Evolutionary conservation across 1,139 yeast genomes (phyloP), one percentile per base, ranked within the genome.

Genomic region (Trichomonascaceae sp.): DNA sequence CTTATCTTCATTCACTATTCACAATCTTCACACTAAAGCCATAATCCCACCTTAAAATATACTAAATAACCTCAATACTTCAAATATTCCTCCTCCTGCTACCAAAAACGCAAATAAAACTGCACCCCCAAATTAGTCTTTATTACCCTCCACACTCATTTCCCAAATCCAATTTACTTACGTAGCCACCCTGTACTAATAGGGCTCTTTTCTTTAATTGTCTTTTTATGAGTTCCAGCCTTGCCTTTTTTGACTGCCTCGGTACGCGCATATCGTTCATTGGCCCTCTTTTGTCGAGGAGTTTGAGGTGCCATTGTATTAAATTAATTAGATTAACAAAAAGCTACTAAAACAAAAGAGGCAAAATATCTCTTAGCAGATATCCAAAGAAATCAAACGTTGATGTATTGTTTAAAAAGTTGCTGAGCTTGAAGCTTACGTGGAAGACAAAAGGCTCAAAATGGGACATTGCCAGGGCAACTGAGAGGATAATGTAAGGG

Each of bases 251-350:
- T 80, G 57, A 79, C 77, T 65, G 83, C 86, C 62, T 85, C 83
- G 64, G 77, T 79, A 70, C 84, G 87, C 64, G 87, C 89, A 70
- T 84, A 91, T 69, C 83, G 87, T 64, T 81, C 80, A 71, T 90
- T 91, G 22, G 96, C 96, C 57, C 80, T 76, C 74, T 91, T 85
- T 74, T 90, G 96, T 65, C 80, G 83, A 55, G 93, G 91, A 30
- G 95, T 85, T 77, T 87, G 96, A 46, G 66, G 65, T 49, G 61
- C 60, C 60, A 59, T 60, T n/a, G n/a, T n/a, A n/a, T n/a, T n/a
- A n/a, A n/a, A 43, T 24, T 50, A 15, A 47, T 41, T 36, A n/a
- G n/a, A n/a, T n/a, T n/a, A n/a, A n/a, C n/a, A n/a, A n/a, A n/a
- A n/a, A n/a, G n/a, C n/a, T n/a, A n/a, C n/a, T 36, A 48, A 19